Evolutionary conservation across 257 asterid genomes (phyloP), one percentile per base, ranked within the genome.

Genomic region (Nicotiana otophora): DNA sequence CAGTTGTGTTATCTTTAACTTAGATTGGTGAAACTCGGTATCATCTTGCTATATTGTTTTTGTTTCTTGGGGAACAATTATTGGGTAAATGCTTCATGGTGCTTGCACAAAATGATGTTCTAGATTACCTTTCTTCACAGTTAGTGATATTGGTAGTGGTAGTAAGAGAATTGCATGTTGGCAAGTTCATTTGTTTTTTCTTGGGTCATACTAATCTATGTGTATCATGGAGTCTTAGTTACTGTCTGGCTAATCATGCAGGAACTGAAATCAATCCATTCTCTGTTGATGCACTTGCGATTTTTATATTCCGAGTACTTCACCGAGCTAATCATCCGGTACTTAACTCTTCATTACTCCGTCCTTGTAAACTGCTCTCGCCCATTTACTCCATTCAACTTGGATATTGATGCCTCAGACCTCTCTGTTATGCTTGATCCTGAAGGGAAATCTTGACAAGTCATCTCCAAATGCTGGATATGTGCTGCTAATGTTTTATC

Each of bases 311-410:
- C 86, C 88, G 99, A 83, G 99, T 96, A 78, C 92, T 96, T 84
- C 90, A 88, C 8, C 97, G 99, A 57, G 90, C 80, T 85, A 93
- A 96, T 86, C 99, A 96, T 88, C 99, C 99, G 88, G 99, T 96
- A 92, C 83, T 80, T 53, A 77, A 87, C 39, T 60, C 75, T 82
- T 66, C 74, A 78, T 84, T 82, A 72, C 51, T 48, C 75, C 39
- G 42, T 83, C 55, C 83, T 66, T 30, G 58, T 33, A 63, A 51
- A 62, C 48, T 33, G 51, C 63, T 26, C 63, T 84, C 54, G 23
- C 61, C 15, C 39, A 46, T 23, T 46, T 72, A 72, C 20, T 48
- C 61, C 79, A 23, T 20, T 72, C 2, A 72, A 48, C 79, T 72
- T 48, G 36, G 61, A 23, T 72, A 46, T 48, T 28, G 69, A 28